Conservation (phyloP, 257 asterid species). For the Orobanche coerulescens region DNA sequence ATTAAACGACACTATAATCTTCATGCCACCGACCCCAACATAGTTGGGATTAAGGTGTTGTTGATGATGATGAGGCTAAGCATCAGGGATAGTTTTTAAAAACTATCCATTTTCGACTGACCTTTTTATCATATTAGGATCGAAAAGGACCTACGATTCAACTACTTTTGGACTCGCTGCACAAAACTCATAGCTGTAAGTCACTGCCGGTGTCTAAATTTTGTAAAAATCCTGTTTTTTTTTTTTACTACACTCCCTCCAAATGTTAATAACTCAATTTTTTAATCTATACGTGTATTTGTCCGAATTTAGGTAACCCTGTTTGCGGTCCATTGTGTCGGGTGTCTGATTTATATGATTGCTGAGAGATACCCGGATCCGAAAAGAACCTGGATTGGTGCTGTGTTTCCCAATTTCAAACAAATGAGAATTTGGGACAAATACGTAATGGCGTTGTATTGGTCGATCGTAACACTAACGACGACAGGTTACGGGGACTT, state of each 20-base stretch:
- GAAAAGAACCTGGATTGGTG: conserved; percentile 48
- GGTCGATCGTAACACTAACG: conserved; percentile 58
- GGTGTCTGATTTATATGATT: conserved; percentile 46
- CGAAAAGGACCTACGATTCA: conserved; percentile 79
- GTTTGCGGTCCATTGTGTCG: conserved; percentile 53
- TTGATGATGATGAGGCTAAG: no score
- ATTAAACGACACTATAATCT: no score
- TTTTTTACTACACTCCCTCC: no score
- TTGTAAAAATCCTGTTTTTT: not conserved
- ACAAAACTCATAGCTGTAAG: conserved; percentile 56
- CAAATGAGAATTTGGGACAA: conserved; percentile 37
- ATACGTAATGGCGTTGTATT: conserved; percentile 48
- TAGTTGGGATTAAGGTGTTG: no score
- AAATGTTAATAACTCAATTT: no score
- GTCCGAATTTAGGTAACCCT: conserved; percentile 38
- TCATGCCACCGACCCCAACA: no score
- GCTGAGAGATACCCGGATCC: conserved; percentile 42
- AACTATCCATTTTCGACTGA: no score
- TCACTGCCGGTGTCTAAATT: not conserved
- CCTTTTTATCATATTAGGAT: conserved; percentile 35
- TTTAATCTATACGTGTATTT: no score
- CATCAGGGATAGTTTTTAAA: no score
- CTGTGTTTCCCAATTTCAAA: conserved; percentile 42
- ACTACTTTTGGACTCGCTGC: conserved; percentile 76
- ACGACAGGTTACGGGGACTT: conserved; percentile 65